Conservation (phyloP, 768 basidiomycete species). For the Lactifluus piperatus region DNA sequence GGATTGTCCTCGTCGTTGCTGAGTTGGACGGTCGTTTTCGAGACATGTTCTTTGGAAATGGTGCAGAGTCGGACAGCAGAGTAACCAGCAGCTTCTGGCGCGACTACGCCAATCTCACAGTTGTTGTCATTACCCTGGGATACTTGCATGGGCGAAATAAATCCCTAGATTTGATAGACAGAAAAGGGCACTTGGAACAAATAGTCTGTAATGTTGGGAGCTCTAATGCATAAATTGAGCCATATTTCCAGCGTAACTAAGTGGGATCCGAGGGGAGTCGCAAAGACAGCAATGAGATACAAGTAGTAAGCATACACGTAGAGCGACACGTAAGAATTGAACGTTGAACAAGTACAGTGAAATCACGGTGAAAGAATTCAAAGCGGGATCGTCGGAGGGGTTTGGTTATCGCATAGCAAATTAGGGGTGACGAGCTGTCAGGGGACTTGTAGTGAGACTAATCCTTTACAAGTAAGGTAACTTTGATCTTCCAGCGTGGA, state of each 20-base stretch:
- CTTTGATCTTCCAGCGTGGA: neutral
- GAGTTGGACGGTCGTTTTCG: too few relatives aligned
- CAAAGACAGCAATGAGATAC: neutral
- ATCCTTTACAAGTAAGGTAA: slow-evolving; percentile 1
- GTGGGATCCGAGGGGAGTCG: neutral
- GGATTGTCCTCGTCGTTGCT: too few relatives aligned
- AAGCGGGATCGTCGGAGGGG: neutral
- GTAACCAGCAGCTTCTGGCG: too few relatives aligned
- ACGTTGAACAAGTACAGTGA: slow-evolving; percentile 4
- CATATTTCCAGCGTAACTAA: neutral
- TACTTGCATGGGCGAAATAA: neutral
- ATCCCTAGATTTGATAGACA: neutral
- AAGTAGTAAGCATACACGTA: slow-evolving; percentile 6
- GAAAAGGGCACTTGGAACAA: neutral
- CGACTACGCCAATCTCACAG: too few relatives aligned
- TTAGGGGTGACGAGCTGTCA: neutral
- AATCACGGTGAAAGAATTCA: neutral
- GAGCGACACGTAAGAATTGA: neutral
- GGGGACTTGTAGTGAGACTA: neutral
- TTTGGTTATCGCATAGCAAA: neutral
- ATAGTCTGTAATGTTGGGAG: neutral
- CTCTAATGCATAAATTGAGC: neutral
- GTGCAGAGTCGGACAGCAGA: too few relatives aligned
- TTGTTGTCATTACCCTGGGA: neutral
- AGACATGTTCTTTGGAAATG: too few relatives aligned